Base-by-base conservation (phyloP, 352 stramenopile genomes). In the Phytophthora meadii region DNA sequence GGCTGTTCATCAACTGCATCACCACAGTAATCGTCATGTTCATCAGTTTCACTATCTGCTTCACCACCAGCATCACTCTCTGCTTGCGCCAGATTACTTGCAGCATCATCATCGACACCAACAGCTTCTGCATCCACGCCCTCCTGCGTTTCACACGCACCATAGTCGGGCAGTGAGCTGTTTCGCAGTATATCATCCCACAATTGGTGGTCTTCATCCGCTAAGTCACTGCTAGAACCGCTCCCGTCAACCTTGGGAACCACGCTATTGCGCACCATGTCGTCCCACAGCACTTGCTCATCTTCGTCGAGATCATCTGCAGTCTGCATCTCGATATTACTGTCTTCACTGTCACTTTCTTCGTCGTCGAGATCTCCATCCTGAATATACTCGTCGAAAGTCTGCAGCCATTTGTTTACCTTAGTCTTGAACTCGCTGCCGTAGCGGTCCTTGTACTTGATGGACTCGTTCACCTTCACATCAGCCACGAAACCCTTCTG, bases 71-170 rank as follows among this genome's bases (percentile, higher is more conserved):
- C 34, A 9, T 40, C 34, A 40, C 10, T 15, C 14, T 12, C 34
- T 9, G 27, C 27, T 40, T 40, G 34, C 8, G 5, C 34, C 10
- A 5, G 5, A 12, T 14, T 15, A 5, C 34, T 40, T 14, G 8
- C 34, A 14, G 12, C 10, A 12, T 40, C 34, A 12, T 12, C 14
- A 15, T 40, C 34, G 12, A 14, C 34, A 40, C 34, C 12, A 15
- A n/a, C 34, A 15, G 34, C n/a, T 7, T 49, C 42, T 34, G 7
- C 34, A 40, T 40, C 8, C 14, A n/a, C 34, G 34, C 34, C 5
- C 34, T 53, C 46, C 27, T 40, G 46, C 9, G 27, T 53, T 40
- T 53, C 27, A 15, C 40, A 27, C 37, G 32, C 46, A 15, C 40
- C 46, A 22, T 41, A 53, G 9, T 37, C 8, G n/a, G 46, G 46